Base-by-base conservation (phyloP, 805 yeast species). In the Barnettozyma vustinii region DNA sequence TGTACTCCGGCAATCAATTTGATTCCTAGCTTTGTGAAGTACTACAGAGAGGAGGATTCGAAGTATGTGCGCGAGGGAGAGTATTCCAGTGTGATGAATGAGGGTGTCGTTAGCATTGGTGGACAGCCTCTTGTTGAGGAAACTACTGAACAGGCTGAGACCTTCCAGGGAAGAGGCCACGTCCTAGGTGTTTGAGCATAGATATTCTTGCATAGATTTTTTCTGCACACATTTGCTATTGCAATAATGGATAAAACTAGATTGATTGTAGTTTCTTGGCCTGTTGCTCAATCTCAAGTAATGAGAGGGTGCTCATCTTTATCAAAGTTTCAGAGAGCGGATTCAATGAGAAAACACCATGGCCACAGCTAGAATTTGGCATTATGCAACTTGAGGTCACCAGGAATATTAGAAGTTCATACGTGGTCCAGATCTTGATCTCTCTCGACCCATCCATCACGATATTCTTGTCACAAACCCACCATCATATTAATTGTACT, bases 41-140 rank as follows among this genome's bases (percentile, higher is more conserved):
- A 77, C 62, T 73, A 80, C 52, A 74, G 69, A 50, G 96, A 87
- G 66, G 74, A 69, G 40, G 84, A 79, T 44, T 83, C 83, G 3
- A 70, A 72, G 46, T 74, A 70, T 40, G 56, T 69, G 44, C 72
- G 83, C 54, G 57, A 57, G 15, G 57, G 56, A 21, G 55, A 51
- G 12, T 55, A 58, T 9, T 68, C 67, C 50, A 59, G 58, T n/a
- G 61, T 70, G 15, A 21, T 67, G 10, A 58, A 61, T 26, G 54
- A 52, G n/a, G 43, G 52, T 10, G 35, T 37, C 40, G n/a, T 40
- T 19, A 40, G 35, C 6, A 19, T 40, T 35, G 26, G 44, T n/a
- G 49, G 39, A 2, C 39, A 36, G 8, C 44, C 23, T 15, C 43
- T 20, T 16, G 40, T 27, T 21, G 52, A 37, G 12, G 35, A 23